Evolutionary conservation across 768 basidiomycete genomes (phyloP).

Genomic region (Russula vinacea): DNA sequence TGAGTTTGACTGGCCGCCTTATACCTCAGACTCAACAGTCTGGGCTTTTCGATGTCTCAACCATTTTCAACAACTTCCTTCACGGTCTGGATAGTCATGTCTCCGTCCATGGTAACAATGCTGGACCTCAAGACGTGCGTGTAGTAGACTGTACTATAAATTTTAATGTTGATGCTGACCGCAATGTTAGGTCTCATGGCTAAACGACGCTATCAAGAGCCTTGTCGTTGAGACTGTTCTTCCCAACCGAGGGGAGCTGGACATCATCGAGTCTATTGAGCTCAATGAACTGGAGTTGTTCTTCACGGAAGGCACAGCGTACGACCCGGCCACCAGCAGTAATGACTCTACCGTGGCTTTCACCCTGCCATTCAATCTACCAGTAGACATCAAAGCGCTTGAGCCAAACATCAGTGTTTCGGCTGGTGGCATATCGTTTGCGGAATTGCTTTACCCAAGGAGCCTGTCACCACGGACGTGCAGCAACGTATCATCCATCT

Average conservation of each 20-base stretch:
- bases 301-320: slow-evolving; percentile 58
- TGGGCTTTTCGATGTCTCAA: slow-evolving; percentile 57
- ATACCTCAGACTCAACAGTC: slow-evolving; percentile 53
- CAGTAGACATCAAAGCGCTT: slow-evolving; percentile 60
- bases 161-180: slow-evolving; percentile 9
- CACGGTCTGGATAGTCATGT: slow-evolving; percentile 62
- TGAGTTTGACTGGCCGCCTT: slow-evolving; percentile 60
- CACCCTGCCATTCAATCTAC: slow-evolving; percentile 65
- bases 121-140: slow-evolving; percentile 54
- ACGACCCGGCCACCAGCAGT: slow-evolving; percentile 56
- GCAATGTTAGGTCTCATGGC: slow-evolving; percentile 56
- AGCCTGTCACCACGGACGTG: slow-evolving; percentile 59
- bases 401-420: slow-evolving; percentile 57
- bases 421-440: slow-evolving; percentile 52
- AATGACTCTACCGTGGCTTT: slow-evolving; percentile 60
- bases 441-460: slow-evolving; percentile 58
- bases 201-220: slow-evolving; percentile 66
- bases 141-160: not conserved
- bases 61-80: slow-evolving; percentile 68
- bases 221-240: slow-evolving; percentile 57
- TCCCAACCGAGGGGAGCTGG: slow-evolving; percentile 58
- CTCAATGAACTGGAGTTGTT: slow-evolving; percentile 57
- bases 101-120: slow-evolving; percentile 55
- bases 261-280: slow-evolving; percentile 61
- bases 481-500: slow-evolving; percentile 57